Evolutionary conservation across 2,329 filamentous ascomycete species (phyloP).

Genomic region (Fusarium oxysporum): DNA sequence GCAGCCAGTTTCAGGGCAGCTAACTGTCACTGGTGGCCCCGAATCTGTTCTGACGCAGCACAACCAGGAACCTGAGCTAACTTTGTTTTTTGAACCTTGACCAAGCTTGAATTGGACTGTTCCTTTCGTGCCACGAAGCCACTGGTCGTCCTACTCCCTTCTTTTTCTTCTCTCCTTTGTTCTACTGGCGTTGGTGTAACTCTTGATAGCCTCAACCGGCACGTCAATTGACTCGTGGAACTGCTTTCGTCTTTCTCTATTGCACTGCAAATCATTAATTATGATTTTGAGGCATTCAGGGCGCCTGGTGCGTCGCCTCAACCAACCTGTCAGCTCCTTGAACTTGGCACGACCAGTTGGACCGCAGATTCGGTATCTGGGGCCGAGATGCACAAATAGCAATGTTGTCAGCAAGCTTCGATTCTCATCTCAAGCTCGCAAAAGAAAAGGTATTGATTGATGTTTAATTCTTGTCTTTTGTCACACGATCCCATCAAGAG

Average conservation of each 20-base stretch:
- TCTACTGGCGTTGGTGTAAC: slow-evolving; percentile 9
- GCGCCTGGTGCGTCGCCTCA: slow-evolving; percentile 45
- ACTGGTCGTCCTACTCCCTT: slow-evolving; percentile 16
- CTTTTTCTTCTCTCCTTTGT: slow-evolving; percentile 25
- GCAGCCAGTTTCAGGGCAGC: slow-evolving; percentile 31
- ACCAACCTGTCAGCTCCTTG: slow-evolving; percentile 28
- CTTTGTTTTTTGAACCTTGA: slow-evolving; percentile 24
- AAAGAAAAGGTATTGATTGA: slow-evolving; percentile 46
- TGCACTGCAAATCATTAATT: slow-evolving; percentile 7
- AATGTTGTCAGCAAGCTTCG: slow-evolving; percentile 30
- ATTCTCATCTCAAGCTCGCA: slow-evolving; percentile 47
- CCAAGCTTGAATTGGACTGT: slow-evolving; percentile 27
- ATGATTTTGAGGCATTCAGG: slow-evolving; percentile 45
- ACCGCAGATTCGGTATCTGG: slow-evolving; percentile 31
- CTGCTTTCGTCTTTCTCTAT: neutral
- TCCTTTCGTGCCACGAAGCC: slow-evolving; percentile 38
- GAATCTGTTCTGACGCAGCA: slow-evolving; percentile 20
- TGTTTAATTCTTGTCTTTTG: neutral
- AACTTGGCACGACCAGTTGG: slow-evolving; percentile 32
- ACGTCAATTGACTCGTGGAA: slow-evolving; percentile 18
- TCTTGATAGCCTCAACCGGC: slow-evolving; percentile 19
- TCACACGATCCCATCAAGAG: neutral
- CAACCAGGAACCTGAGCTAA: slow-evolving; percentile 13
- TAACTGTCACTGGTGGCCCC: slow-evolving; percentile 33
- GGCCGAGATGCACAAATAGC: slow-evolving; percentile 26